phyloP scores from a whole-genome alignment of 208 protist species.

The Leishmania major region DNA sequence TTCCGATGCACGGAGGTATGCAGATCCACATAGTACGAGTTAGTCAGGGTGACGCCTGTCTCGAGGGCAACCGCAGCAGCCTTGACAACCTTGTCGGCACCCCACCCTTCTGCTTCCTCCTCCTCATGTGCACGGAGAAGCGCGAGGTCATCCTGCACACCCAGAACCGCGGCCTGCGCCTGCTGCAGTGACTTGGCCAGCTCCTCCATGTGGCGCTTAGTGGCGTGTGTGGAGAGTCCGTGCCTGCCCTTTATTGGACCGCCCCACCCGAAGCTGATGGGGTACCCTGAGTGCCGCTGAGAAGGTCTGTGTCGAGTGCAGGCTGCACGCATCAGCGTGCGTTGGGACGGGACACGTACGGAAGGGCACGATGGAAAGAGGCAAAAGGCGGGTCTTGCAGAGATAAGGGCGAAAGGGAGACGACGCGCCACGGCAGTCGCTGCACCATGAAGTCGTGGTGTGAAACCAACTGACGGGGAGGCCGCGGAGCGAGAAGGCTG shows the following conservation, averaged over 20 bases:
- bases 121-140: slow-evolving; percentile 33
- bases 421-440: not conserved
- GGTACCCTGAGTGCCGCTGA: not conserved
- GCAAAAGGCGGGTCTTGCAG: not conserved
- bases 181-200: slow-evolving; percentile 40
- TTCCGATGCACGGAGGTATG: slow-evolving; percentile 37
- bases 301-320: not conserved
- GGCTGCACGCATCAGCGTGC: not conserved
- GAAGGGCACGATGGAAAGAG: not conserved
- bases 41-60: not conserved
- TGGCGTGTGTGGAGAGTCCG: not conserved
- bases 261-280: not conserved
- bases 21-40: slow-evolving; percentile 26
- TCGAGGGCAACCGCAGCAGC: not conserved
- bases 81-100: not conserved
- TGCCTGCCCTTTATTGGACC: not conserved
- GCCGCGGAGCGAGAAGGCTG: no score
- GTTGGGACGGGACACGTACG: no score
- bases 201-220: slow-evolving; percentile 37
- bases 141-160: slow-evolving; percentile 41
- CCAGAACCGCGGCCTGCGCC: slow-evolving; percentile 42
- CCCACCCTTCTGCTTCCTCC: not conserved
- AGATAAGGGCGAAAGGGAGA: not conserved
- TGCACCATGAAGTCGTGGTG: not conserved
- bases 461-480: not conserved